These are phyloP conservation scores for Adansonia rubrostipa DNA, from an alignment of 441 rosid species.

Conservation along the genomic window DNA sequence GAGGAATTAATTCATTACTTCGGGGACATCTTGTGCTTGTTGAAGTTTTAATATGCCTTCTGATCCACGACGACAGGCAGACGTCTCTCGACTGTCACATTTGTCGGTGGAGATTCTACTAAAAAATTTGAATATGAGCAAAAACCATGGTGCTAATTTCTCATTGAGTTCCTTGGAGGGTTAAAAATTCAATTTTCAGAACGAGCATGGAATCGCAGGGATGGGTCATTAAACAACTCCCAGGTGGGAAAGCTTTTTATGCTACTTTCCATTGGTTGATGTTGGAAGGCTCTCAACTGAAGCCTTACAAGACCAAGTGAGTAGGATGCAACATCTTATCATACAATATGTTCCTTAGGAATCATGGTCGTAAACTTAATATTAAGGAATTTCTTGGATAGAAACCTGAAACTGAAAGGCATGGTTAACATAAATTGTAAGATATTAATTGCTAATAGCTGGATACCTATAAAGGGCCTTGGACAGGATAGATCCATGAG, in stretches of 20 bases:
- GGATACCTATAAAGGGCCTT: background rate
- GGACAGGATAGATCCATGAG: background rate
- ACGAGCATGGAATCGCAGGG: background rate
- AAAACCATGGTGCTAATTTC: background rate
- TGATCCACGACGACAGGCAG: background rate
- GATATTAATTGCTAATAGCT: background rate
- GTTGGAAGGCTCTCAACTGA: background rate
- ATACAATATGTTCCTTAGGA: background rate
- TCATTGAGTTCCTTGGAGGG: background rate
- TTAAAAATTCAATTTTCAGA: background rate
- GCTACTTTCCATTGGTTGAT: background rate
- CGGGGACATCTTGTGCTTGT: background rate
- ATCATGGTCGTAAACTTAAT: slow-evolving; percentile 10
- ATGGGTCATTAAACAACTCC: background rate
- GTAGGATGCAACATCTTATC: background rate
- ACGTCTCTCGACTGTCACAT: background rate
- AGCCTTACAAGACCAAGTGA: slow-evolving; percentile 5
- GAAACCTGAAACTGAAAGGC: slow-evolving; percentile 14
- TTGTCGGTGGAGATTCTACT: background rate
- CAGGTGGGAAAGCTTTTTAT: background rate
- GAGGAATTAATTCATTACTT: background rate
- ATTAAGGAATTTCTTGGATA: slow-evolving; percentile 1
- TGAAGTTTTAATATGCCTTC: background rate
- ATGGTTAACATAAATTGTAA: background rate
- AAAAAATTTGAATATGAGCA: background rate